These are phyloP conservation scores for Inonotus obliquus DNA, from an alignment of 1,284 basidiomycete genomes.

Conservation along the genomic window DNA sequence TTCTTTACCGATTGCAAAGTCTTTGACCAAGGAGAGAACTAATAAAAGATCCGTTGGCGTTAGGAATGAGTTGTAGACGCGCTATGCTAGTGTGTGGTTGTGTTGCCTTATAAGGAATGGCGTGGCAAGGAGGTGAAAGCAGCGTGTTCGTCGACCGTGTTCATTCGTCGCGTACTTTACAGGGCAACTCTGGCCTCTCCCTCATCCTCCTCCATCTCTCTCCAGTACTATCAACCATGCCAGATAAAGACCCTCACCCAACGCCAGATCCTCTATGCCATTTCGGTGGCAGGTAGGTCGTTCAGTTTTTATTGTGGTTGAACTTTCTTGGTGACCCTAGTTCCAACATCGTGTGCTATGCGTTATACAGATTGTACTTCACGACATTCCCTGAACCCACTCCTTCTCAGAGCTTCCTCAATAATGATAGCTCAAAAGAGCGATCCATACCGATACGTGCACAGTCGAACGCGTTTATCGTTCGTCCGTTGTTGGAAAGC, in stretches of 20 bases:
- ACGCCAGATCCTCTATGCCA: background rate
- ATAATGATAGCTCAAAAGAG: conserved; percentile 33
- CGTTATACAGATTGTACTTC: conserved; percentile 64
- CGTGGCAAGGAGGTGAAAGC: background rate
- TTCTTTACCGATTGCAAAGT: too few relatives aligned
- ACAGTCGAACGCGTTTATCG: conserved; percentile 51
- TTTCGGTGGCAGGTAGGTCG: conserved; percentile 1
- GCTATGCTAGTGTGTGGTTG: background rate
- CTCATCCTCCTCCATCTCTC: background rate
- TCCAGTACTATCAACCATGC: background rate
- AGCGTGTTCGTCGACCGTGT: background rate
- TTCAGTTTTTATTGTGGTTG: background rate
- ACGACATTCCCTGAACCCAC: conserved; percentile 73
- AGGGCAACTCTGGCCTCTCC: background rate
- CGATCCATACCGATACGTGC: conserved; percentile 45
- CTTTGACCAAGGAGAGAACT: too few relatives aligned
- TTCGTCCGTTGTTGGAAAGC: conserved; percentile 53
- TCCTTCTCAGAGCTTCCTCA: conserved; percentile 58
- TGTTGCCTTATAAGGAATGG: background rate
- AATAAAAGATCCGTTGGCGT: too few relatives aligned
- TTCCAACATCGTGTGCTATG: background rate
- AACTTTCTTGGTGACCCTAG: background rate
- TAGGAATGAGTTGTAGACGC: too few relatives aligned
- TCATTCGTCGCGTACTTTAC: background rate
- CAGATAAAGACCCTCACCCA: background rate